phyloP scores from a whole-genome alignment of 495 filamentous ascomycete genomes.

The Cercophora sp. region DNA sequence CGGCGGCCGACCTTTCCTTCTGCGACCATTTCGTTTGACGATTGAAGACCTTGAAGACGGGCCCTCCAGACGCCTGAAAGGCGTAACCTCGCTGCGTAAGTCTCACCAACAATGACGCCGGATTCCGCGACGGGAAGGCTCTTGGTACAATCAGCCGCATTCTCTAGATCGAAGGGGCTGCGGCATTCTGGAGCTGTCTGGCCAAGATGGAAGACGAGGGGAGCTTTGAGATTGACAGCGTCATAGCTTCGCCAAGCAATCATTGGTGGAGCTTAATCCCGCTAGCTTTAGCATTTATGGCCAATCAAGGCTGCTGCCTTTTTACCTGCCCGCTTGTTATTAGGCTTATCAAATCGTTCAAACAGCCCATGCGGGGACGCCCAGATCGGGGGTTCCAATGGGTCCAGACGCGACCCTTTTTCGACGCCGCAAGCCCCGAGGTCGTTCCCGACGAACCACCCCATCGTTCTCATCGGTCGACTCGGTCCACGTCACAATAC shows the following conservation, averaged over 20 bases:
- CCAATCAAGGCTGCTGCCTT: background rate
- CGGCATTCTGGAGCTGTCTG: conserved; percentile 9
- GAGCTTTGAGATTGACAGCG: background rate
- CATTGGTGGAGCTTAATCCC: background rate
- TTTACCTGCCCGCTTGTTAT: background rate
- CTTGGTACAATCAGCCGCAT: conserved; percentile 29
- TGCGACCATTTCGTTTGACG: conserved; percentile 80
- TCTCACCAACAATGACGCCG: background rate
- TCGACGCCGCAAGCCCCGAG: background rate
- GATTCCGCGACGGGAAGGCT: conserved; percentile 18
- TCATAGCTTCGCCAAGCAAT: conserved; percentile 8
- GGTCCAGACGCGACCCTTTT: conserved; percentile 7
- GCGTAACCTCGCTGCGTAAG: conserved; percentile 58
- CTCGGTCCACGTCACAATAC: conserved; percentile 9
- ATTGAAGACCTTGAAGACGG: conserved; percentile 88
- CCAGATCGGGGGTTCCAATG: background rate
- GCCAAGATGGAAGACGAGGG: background rate
- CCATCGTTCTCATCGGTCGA: background rate
- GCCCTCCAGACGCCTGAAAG: conserved; percentile 67
- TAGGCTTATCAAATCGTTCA: too few relatives aligned
- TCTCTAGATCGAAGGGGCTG: conserved; percentile 13
- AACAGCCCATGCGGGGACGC: conserved; percentile 4
- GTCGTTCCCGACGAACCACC: background rate
- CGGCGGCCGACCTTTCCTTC: conserved; percentile 73
- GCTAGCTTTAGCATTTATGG: background rate